Percentiles rank a stretch among this genome's conserved stretches.
Evolutionary conservation across 371 early-diverging fungal genomes (phyloP).

Genomic region (Rhizopus sp.): DNA sequence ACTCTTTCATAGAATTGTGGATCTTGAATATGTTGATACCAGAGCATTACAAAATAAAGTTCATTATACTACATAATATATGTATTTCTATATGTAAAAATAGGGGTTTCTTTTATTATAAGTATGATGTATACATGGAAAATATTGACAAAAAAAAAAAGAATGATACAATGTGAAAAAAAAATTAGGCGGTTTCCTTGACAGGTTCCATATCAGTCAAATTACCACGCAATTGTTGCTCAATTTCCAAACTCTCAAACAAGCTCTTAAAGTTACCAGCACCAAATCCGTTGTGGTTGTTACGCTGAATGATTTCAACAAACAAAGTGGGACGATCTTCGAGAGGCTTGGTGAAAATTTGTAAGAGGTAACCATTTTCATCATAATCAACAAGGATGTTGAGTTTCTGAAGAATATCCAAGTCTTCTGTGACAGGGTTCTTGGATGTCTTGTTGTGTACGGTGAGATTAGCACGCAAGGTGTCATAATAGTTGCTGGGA

Average conservation of each 20-base stretch:
- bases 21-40: constrained; percentile 52
- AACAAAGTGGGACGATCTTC: constrained; percentile 97
- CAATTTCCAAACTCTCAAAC: constrained; percentile 93
- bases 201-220: constrained; percentile 55
- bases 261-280: constrained; percentile 98
- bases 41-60: constrained; percentile 51
- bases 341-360: constrained; percentile 89
- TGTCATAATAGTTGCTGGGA: constrained; percentile 90
- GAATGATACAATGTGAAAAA: background rate
- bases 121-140: background rate
- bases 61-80: constrained; percentile 32
- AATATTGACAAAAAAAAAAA: background rate
- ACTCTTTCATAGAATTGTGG: constrained; percentile 31
- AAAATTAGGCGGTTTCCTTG: constrained; percentile 13
- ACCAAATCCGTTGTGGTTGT: constrained; percentile 95
- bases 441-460: constrained; percentile 57
- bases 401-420: constrained; percentile 80
- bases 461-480: constrained; percentile 71
- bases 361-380: constrained; percentile 93
- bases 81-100: constrained; percentile 1
- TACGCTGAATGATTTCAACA: constrained; percentile 95
- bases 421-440: constrained; percentile 77
- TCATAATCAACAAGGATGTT: constrained; percentile 95
- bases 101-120: background rate
- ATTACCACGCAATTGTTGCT: constrained; percentile 93